phyloP scores from a whole-genome alignment of 257 asterid genomes.

The Haberlea rhodopensis region DNA sequence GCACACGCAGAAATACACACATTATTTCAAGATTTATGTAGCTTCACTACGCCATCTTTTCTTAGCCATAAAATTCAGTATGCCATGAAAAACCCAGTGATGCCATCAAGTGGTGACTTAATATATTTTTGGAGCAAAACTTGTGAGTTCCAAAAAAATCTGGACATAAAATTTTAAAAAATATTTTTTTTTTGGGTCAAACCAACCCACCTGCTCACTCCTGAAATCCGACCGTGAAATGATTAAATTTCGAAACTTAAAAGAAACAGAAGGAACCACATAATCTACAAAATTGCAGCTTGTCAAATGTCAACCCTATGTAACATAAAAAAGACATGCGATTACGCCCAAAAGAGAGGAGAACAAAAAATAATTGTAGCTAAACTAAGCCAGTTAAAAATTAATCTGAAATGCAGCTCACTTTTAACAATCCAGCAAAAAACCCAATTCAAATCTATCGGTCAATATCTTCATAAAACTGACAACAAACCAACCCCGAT shows the following conservation, averaged over 20 bases:
- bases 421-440: constrained; percentile 14
- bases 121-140: not conserved
- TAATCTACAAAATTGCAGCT: not conserved
- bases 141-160: not conserved
- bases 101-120: not conserved
- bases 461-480: too few species aligned
- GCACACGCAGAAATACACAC: not conserved
- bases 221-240: not conserved
- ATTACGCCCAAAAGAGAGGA: not conserved
- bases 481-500: not conserved
- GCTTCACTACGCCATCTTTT: not conserved
- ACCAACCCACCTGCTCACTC: too few species aligned
- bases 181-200: too few species aligned
- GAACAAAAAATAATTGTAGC: not conserved
- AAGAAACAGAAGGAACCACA: not conserved
- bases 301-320: not conserved
- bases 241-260: not conserved
- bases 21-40: constrained; percentile 4
- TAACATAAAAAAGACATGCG: not conserved
- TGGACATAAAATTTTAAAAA: not conserved
- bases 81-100: not conserved
- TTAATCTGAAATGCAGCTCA: not conserved
- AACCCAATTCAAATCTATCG: constrained; percentile 25
- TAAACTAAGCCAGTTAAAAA: not conserved
- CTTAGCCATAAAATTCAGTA: constrained; percentile 5